Evolutionary conservation across 495 filamentous ascomycete genomes (phyloP), one percentile per base, ranked within the genome.

Genomic region (Rostrohypoxylon terebratum): DNA sequence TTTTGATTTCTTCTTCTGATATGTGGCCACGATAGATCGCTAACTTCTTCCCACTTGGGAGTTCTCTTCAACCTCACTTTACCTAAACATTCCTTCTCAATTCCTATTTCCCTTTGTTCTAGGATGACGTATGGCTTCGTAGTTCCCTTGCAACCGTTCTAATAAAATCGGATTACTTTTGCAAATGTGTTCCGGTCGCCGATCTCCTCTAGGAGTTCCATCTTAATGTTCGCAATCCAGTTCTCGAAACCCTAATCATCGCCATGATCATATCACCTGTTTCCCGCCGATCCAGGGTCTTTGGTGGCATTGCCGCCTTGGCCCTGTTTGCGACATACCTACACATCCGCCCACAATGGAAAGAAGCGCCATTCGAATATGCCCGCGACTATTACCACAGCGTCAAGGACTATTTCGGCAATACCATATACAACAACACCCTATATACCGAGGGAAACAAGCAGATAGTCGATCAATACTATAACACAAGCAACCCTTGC

Each of bases 351-450:
- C 69, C 69, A 4, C 74, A 48, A 51, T 78, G 74, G 74, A 55
- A 66, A 4, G 68, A 58, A 45, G 55, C 63, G 11, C 44, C 70
- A 3, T 68, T 78, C 34, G 76, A 72, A n/a, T 77, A 77, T 66
- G 73, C 73, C 55, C 69, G 69, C 58, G 69, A 75, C 28, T 78
- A 78, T 54, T 78, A 78, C 42, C 51, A 78, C n/a, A 68, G 60
- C 53, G 71, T 78, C 38, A 57, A 66, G 1, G 67, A 23, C 36
- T 78, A 78, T 40, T 73, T 78, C 45, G 66, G 48, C 9, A 36
- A 42, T n/a, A 31, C 71, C 9, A 67, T 77, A 21, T 78, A 77
- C 57, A 75, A 77, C 57, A 77, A 77, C 18, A 79, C 75, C 4
- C 36, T 77, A 16, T 77, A 76, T 57, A 64, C 64, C 20, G 60